Evolutionary conservation across 371 early-diverging fungal genomes (phyloP), one percentile per base, ranked within the genome.

Genomic region (Mucor racemosus): DNA sequence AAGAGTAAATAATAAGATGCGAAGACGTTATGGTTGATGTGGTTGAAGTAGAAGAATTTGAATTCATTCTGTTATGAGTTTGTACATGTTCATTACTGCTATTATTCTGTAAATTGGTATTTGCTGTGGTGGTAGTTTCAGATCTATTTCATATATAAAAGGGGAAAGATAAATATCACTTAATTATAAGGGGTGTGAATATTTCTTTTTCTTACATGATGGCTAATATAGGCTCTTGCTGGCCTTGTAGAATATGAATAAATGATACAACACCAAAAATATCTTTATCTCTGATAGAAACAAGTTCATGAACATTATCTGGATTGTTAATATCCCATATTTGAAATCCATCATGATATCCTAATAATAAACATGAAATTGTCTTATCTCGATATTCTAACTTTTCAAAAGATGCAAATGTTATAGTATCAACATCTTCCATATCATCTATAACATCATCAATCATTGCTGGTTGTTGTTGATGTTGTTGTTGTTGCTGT

Each of bases 301-400:
- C 74, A 14, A 92, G 72, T 74, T 94, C 94, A 60, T 84, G 87
- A 35, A 91, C 85, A 67, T 90, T 88, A 66, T 91, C 89, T 9
- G 85, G 80, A 61, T 90, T 84, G 6, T 88, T 80, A 11, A 92
- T 79, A 64, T 91, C 83, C 95, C 95, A 94, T 11, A 94, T 78
- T 65, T 94, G 95, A 71, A 94, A 91, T 3, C 95, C 95, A 65
- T 88, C 86, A 7, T 74, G 72, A 74, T 94, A 94, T 7, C 94
- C 95, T 35, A 94, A 74, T 33, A 91, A 65, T 34, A 94, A 70
- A 60, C 88, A 86, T 38, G 66, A 65, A n/a, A 71, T 21, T 7
- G 14, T 62, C 48, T 39, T 66, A 55, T 62, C 59, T 41, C 11
- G 36, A 42, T 61, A 56, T 59, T 65, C 73, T 40, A 77, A 58